Evolutionary conservation across 306 rosid genomes (phyloP), one percentile per base, ranked within the genome.

Genomic region (Nissolia schottii): DNA sequence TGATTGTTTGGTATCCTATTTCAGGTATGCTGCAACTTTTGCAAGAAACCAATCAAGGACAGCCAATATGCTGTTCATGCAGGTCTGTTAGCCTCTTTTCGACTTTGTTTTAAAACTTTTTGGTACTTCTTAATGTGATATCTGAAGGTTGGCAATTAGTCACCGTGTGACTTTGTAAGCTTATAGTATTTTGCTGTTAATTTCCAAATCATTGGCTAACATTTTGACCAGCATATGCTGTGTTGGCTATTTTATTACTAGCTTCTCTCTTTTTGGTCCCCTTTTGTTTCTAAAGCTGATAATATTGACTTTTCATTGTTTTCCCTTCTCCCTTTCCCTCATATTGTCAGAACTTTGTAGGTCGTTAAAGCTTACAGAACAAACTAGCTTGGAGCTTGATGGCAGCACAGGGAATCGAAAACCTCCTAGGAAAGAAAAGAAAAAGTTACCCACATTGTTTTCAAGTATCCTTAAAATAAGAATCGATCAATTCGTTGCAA

Each of bases 1-100:
- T 81, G 62, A 64, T 79, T 73, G 24, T 77, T 81, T 79, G 35
- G 66, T 77, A 74, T 86, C 64, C 65, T 61, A 67, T 65, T 83
- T 79, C 57, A 94, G 99, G 99, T 94, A 66, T 81, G 91, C 76
- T 94, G 99, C 86, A 91, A 87, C 82, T 82, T 62, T 79, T 94
- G 99, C 86, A 94, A 94, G 88, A 94, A 85, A 83, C 92, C 96
- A 67, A 75, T 94, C 78, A 88, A 82, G 89, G 88, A 90, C 76
- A 91, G 91, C 57, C 96, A 86, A 72, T 91, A 85, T 64, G 86
- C 84, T 14, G 84, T 84, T 81, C 99, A 94, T 86, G 89, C 95
- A 87, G 99, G 99, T 94, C 64, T 64, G 85, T 73, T 70, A 68
- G 54, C 65, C 37, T 11, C 54, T 71, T 73, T 31, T 71, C 35